phyloP scores from a whole-genome alignment of 768 basidiomycete species.

The Phlebiopsis gigantea region DNA sequence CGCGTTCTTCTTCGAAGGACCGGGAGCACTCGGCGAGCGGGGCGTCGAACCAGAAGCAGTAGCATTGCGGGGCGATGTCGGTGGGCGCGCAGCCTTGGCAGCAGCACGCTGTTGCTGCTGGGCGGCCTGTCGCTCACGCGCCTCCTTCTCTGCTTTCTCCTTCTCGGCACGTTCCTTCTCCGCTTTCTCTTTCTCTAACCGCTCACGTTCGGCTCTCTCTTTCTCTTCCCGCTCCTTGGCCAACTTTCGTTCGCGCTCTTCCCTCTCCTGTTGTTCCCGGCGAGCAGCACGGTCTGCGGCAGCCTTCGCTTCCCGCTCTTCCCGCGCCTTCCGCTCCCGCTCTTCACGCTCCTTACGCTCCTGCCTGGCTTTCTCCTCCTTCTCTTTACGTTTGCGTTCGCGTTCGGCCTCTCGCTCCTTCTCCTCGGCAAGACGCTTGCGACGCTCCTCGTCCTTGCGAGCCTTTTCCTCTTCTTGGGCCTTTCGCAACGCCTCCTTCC shows the following conservation, averaged over 20 bases:
- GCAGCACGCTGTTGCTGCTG: constrained; percentile 49
- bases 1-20: constrained; percentile 56
- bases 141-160: constrained; percentile 28
- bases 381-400: constrained; percentile 68
- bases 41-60: constrained; percentile 44
- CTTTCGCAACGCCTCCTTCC: constrained; percentile 71
- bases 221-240: constrained; percentile 50
- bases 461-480: constrained; percentile 78
- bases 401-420: constrained; percentile 75
- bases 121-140: constrained; percentile 25
- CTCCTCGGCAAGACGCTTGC: constrained; percentile 73
- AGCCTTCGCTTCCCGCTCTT: constrained; percentile 58
- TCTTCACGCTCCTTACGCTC: constrained; percentile 55
- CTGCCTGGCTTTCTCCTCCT: constrained; percentile 54
- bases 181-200: constrained; percentile 26
- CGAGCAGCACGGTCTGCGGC: constrained; percentile 42
- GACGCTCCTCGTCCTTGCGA: constrained; percentile 79
- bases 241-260: constrained; percentile 63
- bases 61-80: constrained; percentile 46
- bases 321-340: constrained; percentile 55
- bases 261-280: constrained; percentile 48
- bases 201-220: constrained; percentile 25
- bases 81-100: constrained; percentile 41
- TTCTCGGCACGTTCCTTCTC: constrained; percentile 23
- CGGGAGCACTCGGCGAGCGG: constrained; percentile 41